Percentiles rank a stretch among this genome's conserved stretches.
These are phyloP conservation scores for Wickerhamomyces queroliae DNA, from an alignment of 805 yeast species.

Conservation along the genomic window DNA sequence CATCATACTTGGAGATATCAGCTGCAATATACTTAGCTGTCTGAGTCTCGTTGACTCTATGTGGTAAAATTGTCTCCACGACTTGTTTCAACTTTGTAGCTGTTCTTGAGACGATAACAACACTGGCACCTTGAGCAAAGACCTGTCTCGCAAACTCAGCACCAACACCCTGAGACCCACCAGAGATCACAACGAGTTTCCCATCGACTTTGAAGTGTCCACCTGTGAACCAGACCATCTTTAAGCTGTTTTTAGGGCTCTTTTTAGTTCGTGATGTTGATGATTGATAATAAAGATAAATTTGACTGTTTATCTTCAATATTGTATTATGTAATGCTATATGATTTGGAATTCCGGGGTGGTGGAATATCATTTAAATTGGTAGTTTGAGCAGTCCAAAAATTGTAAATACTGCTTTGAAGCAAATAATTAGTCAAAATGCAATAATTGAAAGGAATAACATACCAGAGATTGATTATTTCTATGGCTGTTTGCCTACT, in stretches of 20 bases:
- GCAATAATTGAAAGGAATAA: too few relatives aligned
- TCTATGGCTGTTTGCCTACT: too few relatives aligned
- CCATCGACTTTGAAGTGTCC: slow-evolving; percentile 24
- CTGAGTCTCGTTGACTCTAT: slow-evolving; percentile 20
- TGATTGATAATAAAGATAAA: too few relatives aligned
- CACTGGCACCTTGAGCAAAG: slow-evolving; percentile 50
- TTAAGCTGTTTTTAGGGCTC: neutral
- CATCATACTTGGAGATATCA: slow-evolving; percentile 56
- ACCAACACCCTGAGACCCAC: slow-evolving; percentile 95
- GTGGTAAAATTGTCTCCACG: slow-evolving; percentile 35
- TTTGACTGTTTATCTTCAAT: too few relatives aligned
- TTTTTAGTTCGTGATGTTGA: neutral
- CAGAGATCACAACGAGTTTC: slow-evolving; percentile 67
- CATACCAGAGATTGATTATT: too few relatives aligned
- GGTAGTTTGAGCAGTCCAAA: too few relatives aligned
- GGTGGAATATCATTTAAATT: too few relatives aligned
- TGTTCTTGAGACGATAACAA: slow-evolving; percentile 75
- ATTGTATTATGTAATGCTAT: too few relatives aligned
- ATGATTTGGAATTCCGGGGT: too few relatives aligned
- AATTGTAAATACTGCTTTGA: too few relatives aligned
- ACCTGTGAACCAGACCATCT: slow-evolving; percentile 2
- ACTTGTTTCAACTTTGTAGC: slow-evolving; percentile 49
- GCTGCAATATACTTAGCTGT: slow-evolving; percentile 39
- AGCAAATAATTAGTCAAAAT: too few relatives aligned
- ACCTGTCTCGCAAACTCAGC: slow-evolving; percentile 63